Base-by-base conservation (phyloP, 768 basidiomycete species). In the Chlorophyllum brunneum region DNA sequence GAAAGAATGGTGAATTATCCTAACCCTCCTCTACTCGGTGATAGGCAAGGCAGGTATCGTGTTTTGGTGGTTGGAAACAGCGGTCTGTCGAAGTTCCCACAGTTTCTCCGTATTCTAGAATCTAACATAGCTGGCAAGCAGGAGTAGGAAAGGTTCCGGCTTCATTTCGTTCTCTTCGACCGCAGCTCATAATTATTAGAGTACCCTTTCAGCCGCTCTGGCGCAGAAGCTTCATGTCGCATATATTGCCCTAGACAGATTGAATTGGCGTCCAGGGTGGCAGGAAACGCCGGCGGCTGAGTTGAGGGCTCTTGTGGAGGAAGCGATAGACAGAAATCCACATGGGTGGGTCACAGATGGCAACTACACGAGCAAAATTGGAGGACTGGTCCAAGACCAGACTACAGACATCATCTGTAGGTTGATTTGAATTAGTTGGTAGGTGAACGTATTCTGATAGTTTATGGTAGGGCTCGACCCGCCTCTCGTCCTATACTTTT, bases 381-480 rank as follows among this genome's bases (percentile, higher is more conserved):
- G 68, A 1, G 55, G 54, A 2, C 49, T 79, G 2, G 61, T 77
- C 4, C 56, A 62, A 0, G 66, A 74, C 3, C 61, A 61, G 18
- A 65, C 74, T 11, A 82, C 81, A 3, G 80, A 83, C 59, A 59
- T 78, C 6, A 72, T 83, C 18, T 83, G 82, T 83, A 52, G 40
- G 73, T 66, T n/a, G 36, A 13, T 13, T 15, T 31, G 36, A n/a
- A n/a, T n/a, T 16, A 4, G 13, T 37, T 37, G 5, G 36, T 37
- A 11, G 15, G 4, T 4, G 36, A 4, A 37, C 15, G 13, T 4
- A 16, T 4, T 6, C 36, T 23, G 29, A 29, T 26, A 42, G 22
- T 2, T n/a, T 38, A 13, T 26, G 13, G 11, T 51, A 87, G 85
- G 86, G 86, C 67, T 87, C 18, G 84, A 86, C 57, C 83, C 84